A percentile compares a stretch with the other conserved stretches of the same genome.
These are phyloP conservation scores for Secale cereale DNA, from an alignment of 176 grass and related monocot species.

Conservation along the genomic window DNA sequence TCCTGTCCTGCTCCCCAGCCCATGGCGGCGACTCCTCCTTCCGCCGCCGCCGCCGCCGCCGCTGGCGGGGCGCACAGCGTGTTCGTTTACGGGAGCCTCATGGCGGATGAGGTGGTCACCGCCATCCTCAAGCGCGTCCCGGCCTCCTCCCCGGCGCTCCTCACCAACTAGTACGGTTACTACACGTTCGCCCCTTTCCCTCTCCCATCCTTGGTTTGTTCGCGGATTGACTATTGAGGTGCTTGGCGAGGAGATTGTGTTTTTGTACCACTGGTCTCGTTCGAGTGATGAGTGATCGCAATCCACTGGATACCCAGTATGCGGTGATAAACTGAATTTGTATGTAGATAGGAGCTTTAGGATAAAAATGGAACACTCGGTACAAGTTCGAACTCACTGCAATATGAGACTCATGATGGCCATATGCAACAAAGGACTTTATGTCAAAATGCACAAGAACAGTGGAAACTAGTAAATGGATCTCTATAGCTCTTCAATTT, in stretches of 20 bases:
- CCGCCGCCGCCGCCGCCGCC: background rate
- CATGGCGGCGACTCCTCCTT: constrained; percentile 25
- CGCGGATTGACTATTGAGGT: no score
- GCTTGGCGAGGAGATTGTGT: background rate
- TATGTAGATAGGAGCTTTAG: background rate
- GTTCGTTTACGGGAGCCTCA: constrained; percentile 92
- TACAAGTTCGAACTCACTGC: no score
- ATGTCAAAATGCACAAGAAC: background rate
- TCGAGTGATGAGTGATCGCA: no score
- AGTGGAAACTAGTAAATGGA: background rate
- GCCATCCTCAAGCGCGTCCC: constrained; percentile 80
- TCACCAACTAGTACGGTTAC: constrained; percentile 44
- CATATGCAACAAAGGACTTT: no score
- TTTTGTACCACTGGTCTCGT: background rate
- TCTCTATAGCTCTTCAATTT: background rate
- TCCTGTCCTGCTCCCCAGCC: background rate
- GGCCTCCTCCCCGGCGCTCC: constrained; percentile 53
- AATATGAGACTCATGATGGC: no score
- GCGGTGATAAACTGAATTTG: background rate
- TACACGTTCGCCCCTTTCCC: background rate
- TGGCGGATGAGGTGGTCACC: constrained; percentile 70
- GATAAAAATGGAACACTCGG: no score
- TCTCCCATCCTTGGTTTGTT: background rate
- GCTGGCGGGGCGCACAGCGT: constrained; percentile 49
- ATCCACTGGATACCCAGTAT: background rate